phyloP scores from a whole-genome alignment of 2,329 filamentous ascomycete genomes.

The Calycina herbarum region DNA sequence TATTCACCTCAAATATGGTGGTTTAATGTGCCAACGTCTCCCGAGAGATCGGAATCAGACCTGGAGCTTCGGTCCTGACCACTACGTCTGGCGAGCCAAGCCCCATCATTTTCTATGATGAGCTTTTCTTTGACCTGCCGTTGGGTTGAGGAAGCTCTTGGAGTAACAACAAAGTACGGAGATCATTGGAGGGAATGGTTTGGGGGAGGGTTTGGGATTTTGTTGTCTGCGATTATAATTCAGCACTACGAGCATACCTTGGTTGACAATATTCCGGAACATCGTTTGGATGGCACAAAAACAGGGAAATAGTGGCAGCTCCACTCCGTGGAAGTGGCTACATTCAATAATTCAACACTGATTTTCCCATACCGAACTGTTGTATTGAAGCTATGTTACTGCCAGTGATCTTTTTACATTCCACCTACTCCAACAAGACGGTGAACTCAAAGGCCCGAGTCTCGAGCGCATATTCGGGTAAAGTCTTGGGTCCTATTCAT shows the following conservation, averaged over 20 bases:
- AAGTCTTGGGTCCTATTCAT: slow-evolving; percentile 51
- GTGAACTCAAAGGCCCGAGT: slow-evolving; percentile 37
- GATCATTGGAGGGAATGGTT: neutral
- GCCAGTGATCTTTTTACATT: neutral
- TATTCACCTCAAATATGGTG: too few species aligned
- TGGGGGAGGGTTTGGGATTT: neutral
- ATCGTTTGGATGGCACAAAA: neutral
- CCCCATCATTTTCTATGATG: too few species aligned
- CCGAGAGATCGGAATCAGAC: too few species aligned
- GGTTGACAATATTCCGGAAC: neutral
- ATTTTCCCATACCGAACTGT: neutral
- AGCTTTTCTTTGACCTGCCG: too few species aligned
- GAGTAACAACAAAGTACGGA: too few species aligned
- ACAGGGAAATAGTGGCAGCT: neutral
- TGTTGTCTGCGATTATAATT: too few species aligned
- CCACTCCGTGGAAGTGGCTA: neutral
- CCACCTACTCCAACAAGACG: slow-evolving; percentile 31
- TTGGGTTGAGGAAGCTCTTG: too few species aligned
- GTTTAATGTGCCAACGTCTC: too few species aligned
- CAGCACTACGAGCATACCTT: neutral
- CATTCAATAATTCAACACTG: neutral
- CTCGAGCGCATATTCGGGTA: slow-evolving; percentile 48
- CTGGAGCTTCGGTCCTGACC: too few species aligned
- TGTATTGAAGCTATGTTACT: neutral
- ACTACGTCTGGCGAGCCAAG: too few species aligned